Base-by-base conservation (phyloP, 805 yeast genomes). In the Barnettozyma sp. region DNA sequence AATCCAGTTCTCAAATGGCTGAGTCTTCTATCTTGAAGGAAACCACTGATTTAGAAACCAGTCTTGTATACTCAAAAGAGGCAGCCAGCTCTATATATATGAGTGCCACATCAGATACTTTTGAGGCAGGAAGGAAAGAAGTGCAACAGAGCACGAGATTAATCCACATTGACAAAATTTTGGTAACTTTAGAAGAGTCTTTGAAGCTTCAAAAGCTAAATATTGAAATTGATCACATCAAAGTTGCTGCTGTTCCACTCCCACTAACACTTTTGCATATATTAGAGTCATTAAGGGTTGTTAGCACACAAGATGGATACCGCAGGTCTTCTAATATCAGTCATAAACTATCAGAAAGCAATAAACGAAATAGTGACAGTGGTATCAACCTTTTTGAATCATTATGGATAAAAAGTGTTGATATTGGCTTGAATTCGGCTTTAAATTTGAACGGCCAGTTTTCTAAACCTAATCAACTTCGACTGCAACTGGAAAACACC, bases 61-160 rank as follows among this genome's bases (percentile, higher is more conserved):
- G 86, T 47, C 69, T 74, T 59, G 62, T 77, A 24, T 79, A 78
- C 50, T 76, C 90, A 2, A 79, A 74, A 36, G 76, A 72, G 34
- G 82, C 79, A 38, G 81, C 84, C 1, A 68, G 76, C 31, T 77
- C 87, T 3, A 68, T 84, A 14, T 85, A 82, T 52, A 76, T 83
- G 88, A 83, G 94, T 56, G 94, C 95, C 2, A 65, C 80, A 9
- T 76, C 84, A 0, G 68, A 71, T 33, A 52, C 74, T 2, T 60
- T 68, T 33, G 54, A 46, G 17, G 44, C 54, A 3, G 40, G 42
- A 24, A 41, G 38, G 9, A 26, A 40, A 11, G 40, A 36, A 15
- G 26, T 33, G 46, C 46, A 22, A 27, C 19, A 22, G 6, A 29
- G 43, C 6, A 22, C 48, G 6, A 41, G 43, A 6, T 30, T 59